These are phyloP conservation scores for Neurospora sp. DNA, from an alignment of 495 filamentous ascomycete genomes.

Conservation along the genomic window DNA sequence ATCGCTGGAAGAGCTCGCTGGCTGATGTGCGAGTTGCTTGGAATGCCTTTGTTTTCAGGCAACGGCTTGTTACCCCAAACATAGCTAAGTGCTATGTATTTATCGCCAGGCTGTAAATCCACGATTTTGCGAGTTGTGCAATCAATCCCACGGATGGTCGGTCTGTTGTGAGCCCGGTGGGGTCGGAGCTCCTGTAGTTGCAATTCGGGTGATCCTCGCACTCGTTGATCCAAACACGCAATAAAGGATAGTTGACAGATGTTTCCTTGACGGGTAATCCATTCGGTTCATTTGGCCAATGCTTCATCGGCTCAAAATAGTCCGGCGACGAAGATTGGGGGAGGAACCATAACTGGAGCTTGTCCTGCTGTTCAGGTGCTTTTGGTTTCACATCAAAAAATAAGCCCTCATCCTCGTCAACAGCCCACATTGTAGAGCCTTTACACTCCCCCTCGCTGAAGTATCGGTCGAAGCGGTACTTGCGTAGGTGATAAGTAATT, in stretches of 20 bases:
- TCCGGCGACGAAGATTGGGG: not conserved
- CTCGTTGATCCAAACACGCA: not conserved
- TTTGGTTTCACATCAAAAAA: too few species aligned
- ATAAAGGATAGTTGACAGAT: not conserved
- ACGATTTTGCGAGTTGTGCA: not conserved
- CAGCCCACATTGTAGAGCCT: too few species aligned
- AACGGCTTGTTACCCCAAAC: not conserved
- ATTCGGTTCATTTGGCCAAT: too few species aligned
- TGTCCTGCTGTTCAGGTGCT: too few species aligned
- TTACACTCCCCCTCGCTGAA: too few species aligned
- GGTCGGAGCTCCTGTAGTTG: not conserved
- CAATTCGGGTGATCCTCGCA: not conserved
- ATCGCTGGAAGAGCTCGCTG: too few species aligned
- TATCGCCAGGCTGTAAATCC: not conserved
- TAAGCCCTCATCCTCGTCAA: too few species aligned
- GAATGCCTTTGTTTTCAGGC: not conserved
- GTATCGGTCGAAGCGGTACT: too few species aligned
- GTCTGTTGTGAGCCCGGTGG: fast-evolving
- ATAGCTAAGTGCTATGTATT: not conserved
- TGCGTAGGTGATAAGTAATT: too few species aligned
- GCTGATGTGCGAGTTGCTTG: too few species aligned
- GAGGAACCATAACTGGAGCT: not conserved
- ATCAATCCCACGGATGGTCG: not conserved
- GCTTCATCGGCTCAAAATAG: too few species aligned
- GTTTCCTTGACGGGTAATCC: not conserved